Evolutionary conservation across 2,329 filamentous ascomycete species (phyloP), one percentile per base, ranked within the genome.

Genomic region (Colletotrichum destructivum): DNA sequence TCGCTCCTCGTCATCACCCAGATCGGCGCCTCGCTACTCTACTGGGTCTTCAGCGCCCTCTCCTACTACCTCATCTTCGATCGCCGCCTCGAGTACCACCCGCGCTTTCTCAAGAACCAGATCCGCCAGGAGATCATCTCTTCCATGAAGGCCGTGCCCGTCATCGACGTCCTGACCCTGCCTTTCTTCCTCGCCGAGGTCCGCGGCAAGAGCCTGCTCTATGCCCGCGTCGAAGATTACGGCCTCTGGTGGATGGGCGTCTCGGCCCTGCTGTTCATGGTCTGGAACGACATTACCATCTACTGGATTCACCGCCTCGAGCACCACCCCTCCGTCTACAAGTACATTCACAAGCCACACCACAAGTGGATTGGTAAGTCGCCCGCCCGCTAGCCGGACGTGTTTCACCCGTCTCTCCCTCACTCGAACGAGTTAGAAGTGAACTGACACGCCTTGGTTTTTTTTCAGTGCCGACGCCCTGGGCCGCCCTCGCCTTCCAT

Each of bases 31-130:
- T 62, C 64, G 13, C 76, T 80, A 64, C 67, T 70, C 42, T 95
- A 94, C 85, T 93, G 92, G 79, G 75, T 91, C 74, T 93, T 90
- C 79, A 90, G 92, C 31, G 86, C 89, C 47, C 83, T 94, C 16
- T 94, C 92, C 44, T 95, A 95, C 83, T 82, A 91, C 81, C 90
- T 94, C 82, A 84, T 95, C 66, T 86, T 85, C 72, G 84, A 86
- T 76, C 79, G 81, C 18, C 82, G 83, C 15, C 79, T 85, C 62
- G 83, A 85, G 76, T 76, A 86, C 73, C 85, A 86, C 75, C 84
- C 84, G 23, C 82, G 83, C 69, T 86, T 85, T 77, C 79, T 86
- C 64, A 81, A 85, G 79, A 85, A 86, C 78, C 85, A 86, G 74
- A 77, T 85, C 65, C 79, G 79, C 62, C 83, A 80, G 70, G 84